A percentile compares a stretch with the other conserved stretches of the same genome.
phyloP scores from a whole-genome alignment of 306 rosid genomes.

The Pyrus pyrifolia region DNA sequence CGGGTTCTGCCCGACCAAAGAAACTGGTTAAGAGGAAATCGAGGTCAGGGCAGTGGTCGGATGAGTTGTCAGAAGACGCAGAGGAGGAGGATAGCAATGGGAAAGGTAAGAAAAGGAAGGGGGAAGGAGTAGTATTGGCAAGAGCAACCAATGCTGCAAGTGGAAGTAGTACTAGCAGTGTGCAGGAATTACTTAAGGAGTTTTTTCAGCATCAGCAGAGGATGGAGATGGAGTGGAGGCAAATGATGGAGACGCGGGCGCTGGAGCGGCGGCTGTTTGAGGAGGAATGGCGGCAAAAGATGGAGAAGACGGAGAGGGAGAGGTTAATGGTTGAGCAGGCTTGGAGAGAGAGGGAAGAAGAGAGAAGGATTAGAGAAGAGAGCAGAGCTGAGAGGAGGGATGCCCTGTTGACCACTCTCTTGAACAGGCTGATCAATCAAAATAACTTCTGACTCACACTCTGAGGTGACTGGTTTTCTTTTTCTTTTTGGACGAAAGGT shows the following conservation, averaged over 20 bases:
- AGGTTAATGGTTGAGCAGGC: constrained; percentile 61
- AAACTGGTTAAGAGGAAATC: constrained; percentile 52
- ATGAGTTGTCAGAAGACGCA: constrained; percentile 52
- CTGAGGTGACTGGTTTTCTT: background rate
- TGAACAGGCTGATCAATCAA: constrained; percentile 59
- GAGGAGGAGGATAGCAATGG: constrained; percentile 43
- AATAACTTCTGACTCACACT: constrained; percentile 16
- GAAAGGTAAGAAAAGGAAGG: constrained; percentile 57
- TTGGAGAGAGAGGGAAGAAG: constrained; percentile 92
- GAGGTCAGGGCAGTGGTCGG: constrained; percentile 48
- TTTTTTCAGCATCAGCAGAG: constrained; percentile 62
- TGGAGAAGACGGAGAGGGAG: constrained; percentile 80
- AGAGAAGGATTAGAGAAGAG: constrained; percentile 74
- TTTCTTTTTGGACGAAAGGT: background rate
- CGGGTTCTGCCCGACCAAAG: constrained; percentile 40
- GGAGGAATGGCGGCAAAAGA: constrained; percentile 74
- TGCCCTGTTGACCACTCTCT: constrained; percentile 63
- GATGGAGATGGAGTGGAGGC: constrained; percentile 91
- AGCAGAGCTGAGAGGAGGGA: constrained; percentile 72
- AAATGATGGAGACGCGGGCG: constrained; percentile 58
- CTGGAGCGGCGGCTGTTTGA: constrained; percentile 56
- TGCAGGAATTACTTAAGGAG: constrained; percentile 59
- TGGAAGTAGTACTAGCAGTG: constrained; percentile 11
- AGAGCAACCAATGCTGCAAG: constrained; percentile 24
- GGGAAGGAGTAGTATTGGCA: constrained; percentile 15